Base-by-base conservation (phyloP, 2,329 filamentous ascomycete genomes). In the Ceratocystis variospora region DNA sequence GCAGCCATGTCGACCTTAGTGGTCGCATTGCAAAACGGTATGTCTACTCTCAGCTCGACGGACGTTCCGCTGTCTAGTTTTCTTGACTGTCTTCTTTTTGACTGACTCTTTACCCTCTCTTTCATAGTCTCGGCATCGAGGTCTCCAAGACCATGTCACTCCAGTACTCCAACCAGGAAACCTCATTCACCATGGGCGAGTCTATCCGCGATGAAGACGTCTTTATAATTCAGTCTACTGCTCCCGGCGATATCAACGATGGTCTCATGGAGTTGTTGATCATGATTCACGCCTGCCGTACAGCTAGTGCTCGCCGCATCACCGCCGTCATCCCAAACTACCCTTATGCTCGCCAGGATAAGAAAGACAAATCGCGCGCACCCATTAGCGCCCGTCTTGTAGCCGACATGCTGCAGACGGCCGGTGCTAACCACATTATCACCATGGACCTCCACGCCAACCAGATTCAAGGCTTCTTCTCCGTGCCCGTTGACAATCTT, bases 261-360 rank as follows among this genome's bases (percentile, higher is more conserved):
- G 91, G 91, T 62, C 83, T 99, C 68, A 97, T 99, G 93, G 93
- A 99, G 78, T 84, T 97, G 46, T 83, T 97, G 71, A 96, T 97
- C 78, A 96, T 96, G 87, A 95, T 96, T 77, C 95, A 96, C 74
- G 93, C 93, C 70, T 96, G 93, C 81, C 78, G 79, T 55, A 82
- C 79, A 41, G 80, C 80, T 45, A 68, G 69, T 37, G 93, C 93
- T 12, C 86, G 92, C 70, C 89, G 93, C 70, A 96, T 97, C 77
- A 96, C 93, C 25, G 93, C 91, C 70, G 90, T 96, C 70, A 89
- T 96, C 63, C 93, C 93, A 71, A 96, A 96, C 77, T 97, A 96
- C 77, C 92, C 92, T 33, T 97, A 97, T 74, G 92, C 93, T 15
- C 86, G 93, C 62, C 93, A 97, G 78, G 94, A 97, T 77, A 97